phyloP scores from a whole-genome alignment of 1,284 basidiomycete species.

The Sanghuangporus sanghuang region DNA sequence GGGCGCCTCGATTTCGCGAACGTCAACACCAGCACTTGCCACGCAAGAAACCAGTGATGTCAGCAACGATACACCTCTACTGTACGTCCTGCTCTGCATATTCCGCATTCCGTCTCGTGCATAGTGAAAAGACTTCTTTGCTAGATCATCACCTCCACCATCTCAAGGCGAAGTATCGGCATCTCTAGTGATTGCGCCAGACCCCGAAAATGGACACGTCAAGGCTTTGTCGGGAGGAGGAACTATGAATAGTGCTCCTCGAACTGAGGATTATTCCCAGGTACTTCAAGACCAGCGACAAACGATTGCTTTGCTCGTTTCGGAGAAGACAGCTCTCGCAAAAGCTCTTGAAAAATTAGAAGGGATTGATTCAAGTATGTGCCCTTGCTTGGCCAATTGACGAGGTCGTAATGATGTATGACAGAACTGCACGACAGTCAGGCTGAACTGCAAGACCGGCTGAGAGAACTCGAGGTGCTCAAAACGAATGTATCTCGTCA shows the following conservation, averaged over 20 bases:
- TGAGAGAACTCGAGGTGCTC: slow-evolving; percentile 21
- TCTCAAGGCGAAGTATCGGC: neutral
- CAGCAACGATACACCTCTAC: slow-evolving; percentile 28
- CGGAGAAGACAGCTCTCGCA: slow-evolving; percentile 32
- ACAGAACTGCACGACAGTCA: slow-evolving; percentile 42
- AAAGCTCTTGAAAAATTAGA: slow-evolving; percentile 30
- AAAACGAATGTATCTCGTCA: neutral
- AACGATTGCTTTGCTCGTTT: slow-evolving; percentile 35
- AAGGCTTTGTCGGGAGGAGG: neutral
- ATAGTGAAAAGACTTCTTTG: slow-evolving; percentile 8
- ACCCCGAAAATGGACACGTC: neutral
- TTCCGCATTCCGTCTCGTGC: neutral
- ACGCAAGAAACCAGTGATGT: slow-evolving; percentile 23
- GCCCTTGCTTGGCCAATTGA: neutral
- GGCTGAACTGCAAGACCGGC: slow-evolving; percentile 51
- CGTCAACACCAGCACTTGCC: slow-evolving; percentile 23
- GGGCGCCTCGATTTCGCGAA: slow-evolving; percentile 44
- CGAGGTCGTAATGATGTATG: slow-evolving; percentile 19
- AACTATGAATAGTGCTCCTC: neutral
- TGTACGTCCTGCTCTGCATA: slow-evolving; percentile 8
- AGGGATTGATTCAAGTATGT: slow-evolving; percentile 32
- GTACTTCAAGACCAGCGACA: slow-evolving; percentile 28
- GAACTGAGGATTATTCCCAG: neutral
- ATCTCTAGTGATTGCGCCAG: neutral
- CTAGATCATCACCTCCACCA: neutral